Conservation (phyloP, 306 rosid species). For the Mimosa pudica region DNA sequence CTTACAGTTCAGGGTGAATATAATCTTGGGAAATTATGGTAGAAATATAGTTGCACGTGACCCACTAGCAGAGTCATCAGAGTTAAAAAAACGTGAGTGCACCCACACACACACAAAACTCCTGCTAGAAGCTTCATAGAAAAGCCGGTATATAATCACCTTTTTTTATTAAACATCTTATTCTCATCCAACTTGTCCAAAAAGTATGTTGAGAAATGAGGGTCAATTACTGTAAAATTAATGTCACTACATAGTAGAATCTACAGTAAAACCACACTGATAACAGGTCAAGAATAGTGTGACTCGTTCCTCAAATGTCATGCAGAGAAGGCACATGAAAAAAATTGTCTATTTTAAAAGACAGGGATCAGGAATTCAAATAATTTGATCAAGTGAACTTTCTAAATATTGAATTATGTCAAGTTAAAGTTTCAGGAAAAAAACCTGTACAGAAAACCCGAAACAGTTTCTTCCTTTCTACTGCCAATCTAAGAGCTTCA, state of each 20-base stretch:
- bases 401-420: not conserved
- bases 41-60: not conserved
- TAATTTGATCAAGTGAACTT: not conserved
- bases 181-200: not conserved
- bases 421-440: not conserved
- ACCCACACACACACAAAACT: not conserved
- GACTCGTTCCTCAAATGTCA: not conserved
- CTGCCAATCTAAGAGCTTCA: conserved; percentile 80
- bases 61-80: conserved; percentile 3
- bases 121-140: conserved; percentile 11
- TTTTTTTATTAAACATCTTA: not conserved
- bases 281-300: not conserved
- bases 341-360: not conserved
- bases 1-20: conserved; percentile 1
- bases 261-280: not conserved
- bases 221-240: conserved; percentile 6
- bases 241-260: not conserved
- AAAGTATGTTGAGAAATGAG: not conserved
- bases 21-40: conserved; percentile 7
- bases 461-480: conserved; percentile 75
- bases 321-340: not conserved
- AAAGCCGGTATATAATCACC: not conserved
- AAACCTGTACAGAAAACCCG: conserved; percentile 93
- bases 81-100: not conserved
- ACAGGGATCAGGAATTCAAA: conserved; percentile 12